Evolutionary conservation across 176 grass and related monocot species (phyloP), one percentile per base, ranked within the genome.

Genomic region (Metroxylon sagu): DNA sequence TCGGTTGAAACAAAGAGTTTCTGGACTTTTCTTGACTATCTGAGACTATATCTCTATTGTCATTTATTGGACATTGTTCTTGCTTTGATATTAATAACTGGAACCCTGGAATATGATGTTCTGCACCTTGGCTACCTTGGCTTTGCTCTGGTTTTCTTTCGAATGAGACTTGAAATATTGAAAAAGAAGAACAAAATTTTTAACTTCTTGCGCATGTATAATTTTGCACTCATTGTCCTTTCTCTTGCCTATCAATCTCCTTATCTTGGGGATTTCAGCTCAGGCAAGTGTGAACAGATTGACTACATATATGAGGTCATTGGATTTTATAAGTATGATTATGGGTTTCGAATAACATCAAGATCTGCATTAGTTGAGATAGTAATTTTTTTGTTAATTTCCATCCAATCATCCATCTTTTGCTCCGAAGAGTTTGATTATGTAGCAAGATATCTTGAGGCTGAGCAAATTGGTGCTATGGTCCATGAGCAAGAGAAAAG

Each of bases 1-100:
- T 96, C 91, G 69, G 86, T 96, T 68, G 91, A 96, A 90, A 96
- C 86, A 71, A 96, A 96, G 82, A 96, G 91, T 66, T 86, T 96
- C 52, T 96, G 91, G 91, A 96, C 91, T 54, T 96, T 90, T 79
- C 80, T 90, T 73, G 91, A 96, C 76, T 96, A 96, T 77, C 49
- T 90, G 49, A 67, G 91, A 48, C 83, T 90, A 49, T 96, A 96
- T 75, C 80, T 62, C 52, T 96, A 90, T 64, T 96, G 91, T 71
- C 91, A 96, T 84, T 82, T 96, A 78, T 65, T 96, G 48, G 91
- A 96, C 62, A 96, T 96, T 74, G 91, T 96, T 74, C 85, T 96
- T 68, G 77, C 86, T 54, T 77, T 96, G 73, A 90, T 96, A 90
- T 78, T 89, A 68, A 88, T 96, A 72, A 96, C 91, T 26, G 91